These are phyloP conservation scores for Vanilla planifolia DNA, from an alignment of 106 monocot genomes.

Conservation along the genomic window DNA sequence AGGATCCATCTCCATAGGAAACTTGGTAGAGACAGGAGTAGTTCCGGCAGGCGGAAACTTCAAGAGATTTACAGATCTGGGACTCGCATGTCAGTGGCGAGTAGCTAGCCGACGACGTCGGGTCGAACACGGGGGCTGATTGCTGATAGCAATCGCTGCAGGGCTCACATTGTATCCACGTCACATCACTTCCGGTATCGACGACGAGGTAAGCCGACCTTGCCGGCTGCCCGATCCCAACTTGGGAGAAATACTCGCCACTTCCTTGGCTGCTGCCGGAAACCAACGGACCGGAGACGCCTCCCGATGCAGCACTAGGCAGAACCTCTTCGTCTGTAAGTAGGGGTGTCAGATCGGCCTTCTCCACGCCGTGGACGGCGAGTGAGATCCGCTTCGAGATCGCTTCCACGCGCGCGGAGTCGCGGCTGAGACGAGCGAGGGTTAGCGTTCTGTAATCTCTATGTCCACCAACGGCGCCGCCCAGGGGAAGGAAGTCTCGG, in stretches of 20 bases:
- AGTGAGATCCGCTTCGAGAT: slow-evolving; percentile 28
- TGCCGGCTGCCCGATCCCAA: slow-evolving; percentile 45
- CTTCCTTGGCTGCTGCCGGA: slow-evolving; percentile 69
- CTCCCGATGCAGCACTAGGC: neutral
- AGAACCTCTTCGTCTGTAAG: neutral
- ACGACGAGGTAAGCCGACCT: slow-evolving; percentile 45
- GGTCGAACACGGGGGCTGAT: slow-evolving; percentile 49
- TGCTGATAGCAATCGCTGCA: slow-evolving; percentile 76
- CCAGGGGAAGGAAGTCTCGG: neutral
- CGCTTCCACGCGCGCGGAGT: slow-evolving; percentile 26
- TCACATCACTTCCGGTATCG: slow-evolving; percentile 72
- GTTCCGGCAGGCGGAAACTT: slow-evolving; percentile 62
- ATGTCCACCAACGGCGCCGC: slow-evolving; percentile 13
- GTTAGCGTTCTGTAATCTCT: slow-evolving; percentile 51
- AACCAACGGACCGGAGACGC: slow-evolving; percentile 38
- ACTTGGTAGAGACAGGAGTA: slow-evolving; percentile 65
- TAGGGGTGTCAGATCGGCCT: slow-evolving; percentile 45
- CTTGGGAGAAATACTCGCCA: slow-evolving; percentile 68
- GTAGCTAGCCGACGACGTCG: slow-evolving; percentile 33
- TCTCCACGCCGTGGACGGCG: slow-evolving; percentile 19
- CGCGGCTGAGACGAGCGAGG: slow-evolving; percentile 47
- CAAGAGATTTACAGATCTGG: slow-evolving; percentile 31
- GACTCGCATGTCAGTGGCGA: slow-evolving; percentile 31
- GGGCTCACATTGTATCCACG: slow-evolving; percentile 66
- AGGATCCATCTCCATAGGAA: slow-evolving; percentile 73